Evolutionary conservation across 192 early-diverging fungal species (phyloP).

Genomic region (Funneliformis geosporum): DNA sequence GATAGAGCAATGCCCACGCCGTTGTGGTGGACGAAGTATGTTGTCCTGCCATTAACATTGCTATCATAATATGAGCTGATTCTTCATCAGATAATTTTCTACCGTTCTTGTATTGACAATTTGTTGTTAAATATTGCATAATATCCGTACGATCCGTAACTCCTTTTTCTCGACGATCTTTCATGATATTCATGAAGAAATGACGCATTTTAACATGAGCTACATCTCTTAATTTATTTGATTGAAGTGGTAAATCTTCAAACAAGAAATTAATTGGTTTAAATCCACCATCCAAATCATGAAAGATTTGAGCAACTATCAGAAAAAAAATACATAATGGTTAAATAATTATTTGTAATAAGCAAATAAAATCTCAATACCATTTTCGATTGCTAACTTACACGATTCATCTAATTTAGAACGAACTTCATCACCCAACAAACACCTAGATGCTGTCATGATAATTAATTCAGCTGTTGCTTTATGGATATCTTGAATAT

Average conservation of each 20-base stretch:
- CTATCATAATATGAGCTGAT: conserved; percentile 96
- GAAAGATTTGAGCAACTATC: conserved; percentile 87
- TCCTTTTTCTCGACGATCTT: conserved; percentile 64
- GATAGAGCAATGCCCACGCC: conserved; percentile 87
- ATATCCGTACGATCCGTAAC: conserved; percentile 66
- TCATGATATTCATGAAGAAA: conserved; percentile 79
- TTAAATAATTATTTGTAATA: conserved; percentile 1
- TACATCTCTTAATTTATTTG: conserved; percentile 81
- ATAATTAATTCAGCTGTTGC: conserved; percentile 89
- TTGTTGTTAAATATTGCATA: conserved; percentile 75
- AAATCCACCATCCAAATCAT: conserved; percentile 92
- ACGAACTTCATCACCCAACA: conserved; percentile 95
- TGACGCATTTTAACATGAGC: conserved; percentile 83
- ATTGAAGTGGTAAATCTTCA: conserved; percentile 85
- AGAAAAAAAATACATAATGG: not conserved
- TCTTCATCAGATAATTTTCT: conserved; percentile 79
- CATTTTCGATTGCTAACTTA: conserved; percentile 27
- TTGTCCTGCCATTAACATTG: conserved; percentile 95
- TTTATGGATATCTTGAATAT: conserved; percentile 69
- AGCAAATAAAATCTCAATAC: no score
- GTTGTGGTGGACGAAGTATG: conserved; percentile 92
- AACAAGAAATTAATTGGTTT: conserved; percentile 95
- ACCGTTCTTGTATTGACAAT: conserved; percentile 88
- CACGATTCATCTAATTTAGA: conserved; percentile 70
- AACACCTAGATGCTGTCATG: conserved; percentile 89